Conservation (phyloP, 768 basidiomycete genomes). For the Kwoniella europaea region DNA sequence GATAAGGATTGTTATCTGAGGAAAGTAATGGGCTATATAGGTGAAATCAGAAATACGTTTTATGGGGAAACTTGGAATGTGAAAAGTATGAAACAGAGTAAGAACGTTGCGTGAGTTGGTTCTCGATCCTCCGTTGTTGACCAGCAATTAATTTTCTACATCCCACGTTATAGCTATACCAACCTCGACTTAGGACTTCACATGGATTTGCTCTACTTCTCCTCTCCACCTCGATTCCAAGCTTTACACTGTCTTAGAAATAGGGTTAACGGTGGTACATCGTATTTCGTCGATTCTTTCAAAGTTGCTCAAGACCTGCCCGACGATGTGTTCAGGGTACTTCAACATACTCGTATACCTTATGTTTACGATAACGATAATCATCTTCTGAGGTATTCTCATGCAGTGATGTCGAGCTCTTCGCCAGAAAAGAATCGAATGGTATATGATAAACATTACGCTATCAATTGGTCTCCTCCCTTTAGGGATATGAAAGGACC, state of each 20-base stretch:
- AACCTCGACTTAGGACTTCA: conserved; percentile 84
- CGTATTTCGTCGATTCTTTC: conserved; percentile 83
- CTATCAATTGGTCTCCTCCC: conserved; percentile 91
- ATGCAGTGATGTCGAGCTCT: conserved; percentile 63
- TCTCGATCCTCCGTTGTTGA: too few relatives aligned
- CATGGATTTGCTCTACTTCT: conserved; percentile 90
- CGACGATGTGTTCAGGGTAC: conserved; percentile 65
- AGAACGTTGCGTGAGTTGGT: conserved; percentile 72
- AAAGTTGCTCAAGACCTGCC: conserved; percentile 68
- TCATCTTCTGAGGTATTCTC: conserved; percentile 74
- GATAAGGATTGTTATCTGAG: conserved; percentile 71
- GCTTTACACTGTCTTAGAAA: conserved; percentile 89
- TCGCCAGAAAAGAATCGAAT: background rate
- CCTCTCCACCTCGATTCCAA: conserved; percentile 88
- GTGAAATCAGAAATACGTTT: conserved; percentile 81
- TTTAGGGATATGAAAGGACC: conserved; percentile 70
- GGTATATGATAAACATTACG: conserved; percentile 60
- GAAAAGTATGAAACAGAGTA: conserved; percentile 71
- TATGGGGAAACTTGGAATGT: conserved; percentile 92
- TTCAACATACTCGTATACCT: conserved; percentile 71
- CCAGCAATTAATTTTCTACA: too few relatives aligned
- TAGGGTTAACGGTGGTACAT: conserved; percentile 78
- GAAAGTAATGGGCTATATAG: conserved; percentile 70
- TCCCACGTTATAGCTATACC: conserved; percentile 65
- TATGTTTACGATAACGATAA: conserved; percentile 93